phyloP scores from a whole-genome alignment of 441 rosid species.

The Biscutella laevigata region DNA sequence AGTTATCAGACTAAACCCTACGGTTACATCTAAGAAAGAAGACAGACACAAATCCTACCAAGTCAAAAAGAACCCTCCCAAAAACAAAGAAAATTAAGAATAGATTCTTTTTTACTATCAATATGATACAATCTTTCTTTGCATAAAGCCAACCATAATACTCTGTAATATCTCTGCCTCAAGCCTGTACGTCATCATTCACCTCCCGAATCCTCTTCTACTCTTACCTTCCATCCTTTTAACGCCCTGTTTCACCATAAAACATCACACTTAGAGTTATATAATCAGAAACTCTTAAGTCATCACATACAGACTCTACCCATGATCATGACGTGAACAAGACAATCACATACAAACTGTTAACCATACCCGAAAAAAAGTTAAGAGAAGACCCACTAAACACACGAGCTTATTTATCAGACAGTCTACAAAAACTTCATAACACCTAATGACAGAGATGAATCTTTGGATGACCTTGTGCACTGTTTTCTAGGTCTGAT shows the following conservation, averaged over 20 bases:
- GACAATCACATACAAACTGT: constrained; percentile 2
- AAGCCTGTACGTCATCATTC: constrained; percentile 18
- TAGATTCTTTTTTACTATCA: background rate
- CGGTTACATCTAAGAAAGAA: constrained; percentile 24
- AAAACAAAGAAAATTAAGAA: constrained; percentile 4
- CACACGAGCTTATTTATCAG: background rate
- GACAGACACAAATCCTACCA: constrained; percentile 15
- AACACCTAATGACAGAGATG: too few species aligned
- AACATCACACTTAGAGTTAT: background rate
- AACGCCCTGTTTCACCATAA: constrained; percentile 21
- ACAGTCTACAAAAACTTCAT: too few species aligned
- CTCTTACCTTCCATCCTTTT: background rate
- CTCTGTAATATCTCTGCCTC: constrained; percentile 12
- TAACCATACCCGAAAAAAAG: background rate
- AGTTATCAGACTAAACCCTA: constrained; percentile 11
- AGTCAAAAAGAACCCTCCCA: background rate
- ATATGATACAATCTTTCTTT: constrained; percentile 24
- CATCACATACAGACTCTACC: too few species aligned
- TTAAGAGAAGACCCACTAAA: background rate
- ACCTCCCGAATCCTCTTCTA: constrained; percentile 20
- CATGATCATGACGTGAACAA: background rate
- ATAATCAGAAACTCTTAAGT: background rate
- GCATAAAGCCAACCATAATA: constrained; percentile 10
- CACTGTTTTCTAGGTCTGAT: constrained; percentile 27
- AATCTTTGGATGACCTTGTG: background rate